A percentile compares a stretch with the other conserved stretches of the same genome.
These are phyloP conservation scores for Colletotrichum higginsianum DNA, from an alignment of 2,329 filamentous ascomycete species.

Conservation along the genomic window DNA sequence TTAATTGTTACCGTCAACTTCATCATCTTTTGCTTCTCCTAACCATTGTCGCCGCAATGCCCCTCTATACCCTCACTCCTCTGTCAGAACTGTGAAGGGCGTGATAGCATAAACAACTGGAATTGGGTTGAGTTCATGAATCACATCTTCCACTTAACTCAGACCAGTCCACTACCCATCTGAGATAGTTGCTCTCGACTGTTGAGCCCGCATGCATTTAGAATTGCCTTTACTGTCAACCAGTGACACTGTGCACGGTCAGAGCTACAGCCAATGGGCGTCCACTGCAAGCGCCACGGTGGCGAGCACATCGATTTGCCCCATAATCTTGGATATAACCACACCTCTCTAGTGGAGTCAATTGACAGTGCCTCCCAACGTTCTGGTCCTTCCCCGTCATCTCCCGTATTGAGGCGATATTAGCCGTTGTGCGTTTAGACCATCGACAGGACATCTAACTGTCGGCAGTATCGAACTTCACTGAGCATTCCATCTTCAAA, in stretches of 20 bases:
- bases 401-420: conserved; percentile 43
- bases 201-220: background rate
- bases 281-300: background rate
- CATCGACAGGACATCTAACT: background rate
- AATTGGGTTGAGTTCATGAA: too few relatives aligned
- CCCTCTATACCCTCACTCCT: background rate
- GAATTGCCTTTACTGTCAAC: background rate
- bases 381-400: conserved; percentile 32
- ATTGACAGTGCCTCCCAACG: conserved; percentile 15
- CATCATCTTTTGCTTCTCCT: background rate
- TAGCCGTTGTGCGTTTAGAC: conserved; percentile 28
- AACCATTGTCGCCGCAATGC: too few relatives aligned
- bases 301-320: background rate
- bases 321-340: background rate
- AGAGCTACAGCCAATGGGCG: background rate
- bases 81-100: too few relatives aligned
- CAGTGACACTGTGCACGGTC: background rate
- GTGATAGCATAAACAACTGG: too few relatives aligned
- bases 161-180: background rate
- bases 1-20: background rate
- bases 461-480: too few relatives aligned
- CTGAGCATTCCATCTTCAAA: too few relatives aligned
- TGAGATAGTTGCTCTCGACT: too few relatives aligned
- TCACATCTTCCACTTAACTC: too few relatives aligned
- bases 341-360: background rate